Evolutionary conservation across 2,329 filamentous ascomycete genomes (phyloP).

Genomic region (Dichotomopilus funicola): DNA sequence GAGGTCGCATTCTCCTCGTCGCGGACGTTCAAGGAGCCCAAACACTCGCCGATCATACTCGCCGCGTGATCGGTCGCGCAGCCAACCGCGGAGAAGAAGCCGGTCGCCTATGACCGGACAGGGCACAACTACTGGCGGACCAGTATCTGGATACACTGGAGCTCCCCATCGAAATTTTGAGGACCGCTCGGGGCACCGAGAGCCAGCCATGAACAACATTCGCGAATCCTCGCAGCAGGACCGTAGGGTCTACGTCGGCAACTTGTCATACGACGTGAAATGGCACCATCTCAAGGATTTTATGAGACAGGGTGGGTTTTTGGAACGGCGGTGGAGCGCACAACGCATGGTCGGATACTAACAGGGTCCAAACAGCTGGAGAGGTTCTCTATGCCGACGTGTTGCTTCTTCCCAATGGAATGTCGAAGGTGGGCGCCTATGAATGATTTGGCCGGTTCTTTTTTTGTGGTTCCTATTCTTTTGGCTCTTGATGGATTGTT

Average conservation of each 20-base stretch:
- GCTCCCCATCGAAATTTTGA: conserved; percentile 72
- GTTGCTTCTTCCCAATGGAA: conserved; percentile 99
- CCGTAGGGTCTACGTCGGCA: conserved; percentile 98
- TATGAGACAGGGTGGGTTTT: conserved; percentile 90
- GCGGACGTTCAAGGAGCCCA: conserved; percentile 78
- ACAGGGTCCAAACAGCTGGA: conserved; percentile 64
- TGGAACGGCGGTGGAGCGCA: conserved; percentile 19
- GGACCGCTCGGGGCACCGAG: conserved; percentile 74
- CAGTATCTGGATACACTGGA: conserved; percentile 59
- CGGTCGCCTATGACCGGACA: conserved; percentile 81
- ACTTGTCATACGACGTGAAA: conserved; percentile 98
- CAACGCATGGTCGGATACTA: conserved; percentile 26
- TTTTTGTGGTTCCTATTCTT: conserved; percentile 61
- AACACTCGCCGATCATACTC: conserved; percentile 69
- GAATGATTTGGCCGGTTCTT: conserved; percentile 82
- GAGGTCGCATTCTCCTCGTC: conserved; percentile 71
- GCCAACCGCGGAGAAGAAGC: conserved; percentile 71
- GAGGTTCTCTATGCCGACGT: conserved; percentile 99
- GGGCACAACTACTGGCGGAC: conserved; percentile 63
- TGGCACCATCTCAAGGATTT: conserved; percentile 99
- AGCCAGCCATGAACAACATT: conserved; percentile 93
- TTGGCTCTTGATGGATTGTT: conserved; percentile 72
- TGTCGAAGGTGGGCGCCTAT: conserved; percentile 99
- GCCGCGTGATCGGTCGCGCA: conserved; percentile 66
- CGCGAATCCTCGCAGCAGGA: conserved; percentile 96